Evolutionary conservation across 169 alveolate genomes (phyloP), one percentile per base, ranked within the genome.

Genomic region (Prorocentrum cordatum): DNA sequence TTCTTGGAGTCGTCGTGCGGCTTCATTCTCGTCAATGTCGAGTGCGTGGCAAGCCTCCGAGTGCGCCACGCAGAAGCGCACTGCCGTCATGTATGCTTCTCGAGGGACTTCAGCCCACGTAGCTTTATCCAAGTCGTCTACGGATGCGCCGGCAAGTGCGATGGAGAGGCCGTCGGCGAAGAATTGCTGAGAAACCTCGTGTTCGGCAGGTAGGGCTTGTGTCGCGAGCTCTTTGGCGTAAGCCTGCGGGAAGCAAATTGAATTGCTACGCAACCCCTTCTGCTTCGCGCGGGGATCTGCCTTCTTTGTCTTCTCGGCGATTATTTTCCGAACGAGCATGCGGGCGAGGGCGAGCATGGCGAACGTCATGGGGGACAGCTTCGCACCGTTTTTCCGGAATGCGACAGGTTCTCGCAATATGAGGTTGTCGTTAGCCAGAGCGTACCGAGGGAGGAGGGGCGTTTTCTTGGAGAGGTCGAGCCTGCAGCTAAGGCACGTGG

Each of bases 61-160:
- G n/a, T n/a, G n/a, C n/a, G n/a, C n/a, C n/a, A n/a, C n/a, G n/a
- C n/a, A n/a, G n/a, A n/a, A n/a, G n/a, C n/a, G n/a, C n/a, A n/a
- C n/a, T n/a, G n/a, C n/a, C n/a, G n/a, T n/a, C n/a, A n/a, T n/a
- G n/a, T n/a, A n/a, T n/a, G n/a, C n/a, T n/a, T n/a, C n/a, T n/a
- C n/a, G n/a, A n/a, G n/a, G n/a, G n/a, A n/a, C n/a, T n/a, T n/a
- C n/a, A n/a, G n/a, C n/a, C n/a, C n/a, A n/a, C n/a, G n/a, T n/a
- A n/a, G n/a, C n/a, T n/a, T n/a, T n/a, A n/a, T n/a, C n/a, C n/a
- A n/a, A n/a, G n/a, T n/a, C n/a, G n/a, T n/a, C n/a, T n/a, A n/a
- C n/a, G n/a, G n/a, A n/a, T n/a, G 47, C 36, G 4, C 77, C 77
- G 14, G 36, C 77, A 29, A 67, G 27, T n/a, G 77, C 77, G n/a